Evolutionary conservation across 768 basidiomycete genomes (phyloP).

Genomic region (Boletellus emodensis): DNA sequence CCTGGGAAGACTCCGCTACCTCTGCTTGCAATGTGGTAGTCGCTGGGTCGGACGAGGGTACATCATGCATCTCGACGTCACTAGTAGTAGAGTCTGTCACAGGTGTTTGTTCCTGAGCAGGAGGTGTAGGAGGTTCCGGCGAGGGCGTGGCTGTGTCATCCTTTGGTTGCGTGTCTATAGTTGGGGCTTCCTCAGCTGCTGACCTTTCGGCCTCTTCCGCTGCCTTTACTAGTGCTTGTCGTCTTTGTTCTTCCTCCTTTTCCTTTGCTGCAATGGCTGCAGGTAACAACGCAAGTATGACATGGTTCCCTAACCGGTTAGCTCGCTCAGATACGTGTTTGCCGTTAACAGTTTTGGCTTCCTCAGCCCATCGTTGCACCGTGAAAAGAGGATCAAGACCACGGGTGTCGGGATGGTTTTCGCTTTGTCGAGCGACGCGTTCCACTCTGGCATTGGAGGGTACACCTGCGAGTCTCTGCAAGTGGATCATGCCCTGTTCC

Average conservation of each 20-base stretch:
- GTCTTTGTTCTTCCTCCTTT: slow-evolving; percentile 36
- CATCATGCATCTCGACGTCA: slow-evolving; percentile 54
- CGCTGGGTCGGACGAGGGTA: slow-evolving; percentile 18
- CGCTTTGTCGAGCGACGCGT: slow-evolving; percentile 42
- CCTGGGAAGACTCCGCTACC: slow-evolving; percentile 32
- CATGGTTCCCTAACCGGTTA: slow-evolving; percentile 64
- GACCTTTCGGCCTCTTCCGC: slow-evolving; percentile 42
- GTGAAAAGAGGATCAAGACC: slow-evolving; percentile 80
- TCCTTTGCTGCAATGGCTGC: slow-evolving; percentile 62
- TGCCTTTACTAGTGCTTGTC: slow-evolving; percentile 49
- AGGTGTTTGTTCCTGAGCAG: slow-evolving; percentile 18
- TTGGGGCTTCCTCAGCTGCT: slow-evolving; percentile 33
- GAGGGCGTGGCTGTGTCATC: slow-evolving; percentile 14
- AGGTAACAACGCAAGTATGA: slow-evolving; percentile 72
- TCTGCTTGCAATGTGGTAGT: slow-evolving; percentile 16
- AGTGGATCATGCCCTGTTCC: slow-evolving; percentile 49
- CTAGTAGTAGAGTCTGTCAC: slow-evolving; percentile 30
- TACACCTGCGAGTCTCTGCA: slow-evolving; percentile 43
- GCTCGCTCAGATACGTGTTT: slow-evolving; percentile 67
- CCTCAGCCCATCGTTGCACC: slow-evolving; percentile 84
- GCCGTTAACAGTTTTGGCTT: slow-evolving; percentile 76
- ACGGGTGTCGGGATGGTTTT: slow-evolving; percentile 39
- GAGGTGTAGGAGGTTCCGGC: slow-evolving; percentile 3
- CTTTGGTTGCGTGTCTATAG: slow-evolving; percentile 9
- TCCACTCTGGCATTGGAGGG: slow-evolving; percentile 62